These are phyloP conservation scores for Lasiosphaeria ovina DNA, from an alignment of 495 filamentous ascomycete genomes.

Conservation along the genomic window DNA sequence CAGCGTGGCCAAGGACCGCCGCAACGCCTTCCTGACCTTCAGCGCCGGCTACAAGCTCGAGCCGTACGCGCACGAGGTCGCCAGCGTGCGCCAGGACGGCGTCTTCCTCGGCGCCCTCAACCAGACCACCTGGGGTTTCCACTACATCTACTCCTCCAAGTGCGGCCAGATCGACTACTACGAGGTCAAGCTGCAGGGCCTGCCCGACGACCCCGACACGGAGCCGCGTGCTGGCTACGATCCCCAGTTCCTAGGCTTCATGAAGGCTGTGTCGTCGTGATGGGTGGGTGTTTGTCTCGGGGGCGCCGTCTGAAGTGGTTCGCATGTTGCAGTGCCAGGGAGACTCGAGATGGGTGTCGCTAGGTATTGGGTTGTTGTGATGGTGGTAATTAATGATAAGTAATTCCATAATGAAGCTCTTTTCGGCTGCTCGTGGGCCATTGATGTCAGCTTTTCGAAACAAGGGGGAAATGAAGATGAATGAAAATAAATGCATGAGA, in stretches of 20 bases:
- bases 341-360: no score
- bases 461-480: no score
- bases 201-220: background rate
- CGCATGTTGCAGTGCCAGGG: no score
- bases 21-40: constrained; percentile 3
- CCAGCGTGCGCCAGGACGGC: constrained; percentile 29
- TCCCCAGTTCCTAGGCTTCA: background rate
- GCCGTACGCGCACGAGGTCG: constrained; percentile 33
- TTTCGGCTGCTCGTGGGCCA: no score
- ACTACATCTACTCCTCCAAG: background rate
- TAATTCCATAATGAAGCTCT: no score
- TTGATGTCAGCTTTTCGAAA: no score
- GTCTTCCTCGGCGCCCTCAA: constrained; percentile 24
- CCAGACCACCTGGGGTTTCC: constrained; percentile 8
- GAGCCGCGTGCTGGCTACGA: background rate
- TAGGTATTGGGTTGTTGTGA: no score
- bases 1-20: background rate
- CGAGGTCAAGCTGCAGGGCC: background rate
- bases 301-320: no score
- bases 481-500: no score
- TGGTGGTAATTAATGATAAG: no score
- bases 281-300: background rate
- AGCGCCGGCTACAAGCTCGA: constrained; percentile 14
- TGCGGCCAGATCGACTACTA: background rate
- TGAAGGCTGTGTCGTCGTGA: background rate